Conservation (phyloP, 148 eudicot species). For the Amaranthus cruentus region DNA sequence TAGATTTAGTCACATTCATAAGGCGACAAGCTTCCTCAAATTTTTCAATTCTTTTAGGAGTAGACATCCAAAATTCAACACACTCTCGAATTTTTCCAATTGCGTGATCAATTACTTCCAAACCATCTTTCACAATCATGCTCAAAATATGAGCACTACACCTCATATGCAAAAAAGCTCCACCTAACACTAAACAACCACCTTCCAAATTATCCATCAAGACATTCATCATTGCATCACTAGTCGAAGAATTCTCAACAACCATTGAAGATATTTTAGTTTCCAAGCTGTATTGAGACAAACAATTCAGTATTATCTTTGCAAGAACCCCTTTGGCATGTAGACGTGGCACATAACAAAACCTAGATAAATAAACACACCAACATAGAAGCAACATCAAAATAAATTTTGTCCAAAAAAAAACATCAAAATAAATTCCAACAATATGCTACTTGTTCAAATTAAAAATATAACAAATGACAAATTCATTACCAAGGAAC, state of each 20-base stretch:
- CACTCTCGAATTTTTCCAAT: neutral
- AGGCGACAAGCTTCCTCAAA: slow-evolving; percentile 9
- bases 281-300: slow-evolving; percentile 7
- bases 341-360: slow-evolving; percentile 11
- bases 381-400: neutral
- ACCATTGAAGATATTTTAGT: slow-evolving; percentile 1
- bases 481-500: neutral
- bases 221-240: slow-evolving; percentile 13
- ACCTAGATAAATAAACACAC: neutral
- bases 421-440: too few species aligned
- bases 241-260: slow-evolving; percentile 9
- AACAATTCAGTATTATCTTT: neutral
- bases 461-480: neutral
- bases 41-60: slow-evolving; percentile 10
- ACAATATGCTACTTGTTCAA: too few species aligned
- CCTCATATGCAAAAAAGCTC: slow-evolving; percentile 1
- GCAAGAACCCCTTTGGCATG: slow-evolving; percentile 12
- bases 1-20: neutral
- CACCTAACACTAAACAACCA: neutral
- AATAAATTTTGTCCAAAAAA: neutral
- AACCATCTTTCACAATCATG: slow-evolving; percentile 5
- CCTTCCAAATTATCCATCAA: neutral
- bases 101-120: neutral
- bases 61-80: slow-evolving; percentile 8
- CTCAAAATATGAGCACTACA: slow-evolving; percentile 11